Base-by-base conservation (phyloP, 805 yeast genomes). In the Naumovozyma dairenensis region DNA sequence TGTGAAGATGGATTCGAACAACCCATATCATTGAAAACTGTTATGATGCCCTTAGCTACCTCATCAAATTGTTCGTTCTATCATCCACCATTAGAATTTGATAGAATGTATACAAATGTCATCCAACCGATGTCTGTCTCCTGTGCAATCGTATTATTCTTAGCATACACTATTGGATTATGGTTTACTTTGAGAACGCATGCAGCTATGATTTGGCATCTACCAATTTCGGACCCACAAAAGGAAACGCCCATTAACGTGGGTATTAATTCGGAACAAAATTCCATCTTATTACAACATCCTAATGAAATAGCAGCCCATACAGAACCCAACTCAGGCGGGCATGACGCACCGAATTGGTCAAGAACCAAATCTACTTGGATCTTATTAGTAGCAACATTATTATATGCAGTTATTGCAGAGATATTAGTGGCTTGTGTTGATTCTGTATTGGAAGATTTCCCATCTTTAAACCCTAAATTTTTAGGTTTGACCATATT, bases 301-400 rank as follows among this genome's bases (percentile, higher is more conserved):
- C 5, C 38, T 29, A 32, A 6, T 10, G 43, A 36, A 15, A 34
- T 31, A 13, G 43, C 33, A 24, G 33, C 48, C 8, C 57, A 48
- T 6, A 59, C 49, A 36, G 64, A 57, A 26, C 25, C 18, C 21
- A 56, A 48, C 9, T 55, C 50, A n/a, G 80, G 80, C 4, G 93
- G 94, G 1, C 96, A 89, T 47, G 96, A 86, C 55, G 93, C 96
- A 0, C 97, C 98, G 29, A 92, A 92, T 54, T 92, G 98, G 98
- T 79, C 94, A 5, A 72, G 89, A 49, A 63, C 64, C 12, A 89
- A 86, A 58, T 82, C 95, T 2, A 72, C 94, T 0, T 71, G 80
- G 13, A 87, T 92, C 34, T 65, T 92, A 29, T 64, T 92, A 6
- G 72, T 80, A 3, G 89, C 97, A 1, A 92, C 98, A 0, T 42